Conservation (phyloP, 345 rosid genomes). For the Angophora floribunda region DNA sequence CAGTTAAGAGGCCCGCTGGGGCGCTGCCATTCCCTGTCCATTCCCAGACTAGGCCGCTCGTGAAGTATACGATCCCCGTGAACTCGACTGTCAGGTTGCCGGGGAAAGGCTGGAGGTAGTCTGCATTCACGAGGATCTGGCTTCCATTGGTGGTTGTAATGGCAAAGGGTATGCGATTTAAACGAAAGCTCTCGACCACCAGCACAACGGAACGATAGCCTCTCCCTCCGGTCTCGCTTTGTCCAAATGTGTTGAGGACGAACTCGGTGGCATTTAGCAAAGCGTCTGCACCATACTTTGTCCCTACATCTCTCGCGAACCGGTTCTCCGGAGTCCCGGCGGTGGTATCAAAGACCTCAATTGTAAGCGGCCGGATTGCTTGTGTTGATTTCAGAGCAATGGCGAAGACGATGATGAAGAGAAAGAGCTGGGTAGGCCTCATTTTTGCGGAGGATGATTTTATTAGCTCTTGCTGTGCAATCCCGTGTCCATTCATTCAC, state of each 20-base stretch:
- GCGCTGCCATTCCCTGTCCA: not conserved
- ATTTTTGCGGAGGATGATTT: not conserved
- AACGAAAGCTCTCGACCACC: not conserved
- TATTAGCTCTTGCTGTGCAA: not conserved
- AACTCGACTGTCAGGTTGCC: not conserved
- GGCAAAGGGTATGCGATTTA: not conserved
- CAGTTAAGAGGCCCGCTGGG: not conserved
- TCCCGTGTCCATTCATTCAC: not conserved
- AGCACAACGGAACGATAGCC: not conserved
- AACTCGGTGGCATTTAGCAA: not conserved
- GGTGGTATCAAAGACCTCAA: not conserved
- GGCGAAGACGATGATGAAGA: not conserved
- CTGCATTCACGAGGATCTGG: not conserved
- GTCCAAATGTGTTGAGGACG: not conserved
- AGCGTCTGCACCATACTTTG: not conserved
- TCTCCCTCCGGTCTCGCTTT: not conserved
- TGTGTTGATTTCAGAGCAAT: not conserved
- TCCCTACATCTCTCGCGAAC: not conserved
- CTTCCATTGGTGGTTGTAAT: not conserved
- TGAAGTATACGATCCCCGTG: not conserved
- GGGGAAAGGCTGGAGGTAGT: not conserved
- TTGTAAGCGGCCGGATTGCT: not conserved
- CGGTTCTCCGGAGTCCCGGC: not conserved
- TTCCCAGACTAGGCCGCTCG: not conserved
- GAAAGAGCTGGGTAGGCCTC: not conserved